Conservation (phyloP, 2,329 filamentous ascomycete genomes). For the Hortaea sp. region DNA sequence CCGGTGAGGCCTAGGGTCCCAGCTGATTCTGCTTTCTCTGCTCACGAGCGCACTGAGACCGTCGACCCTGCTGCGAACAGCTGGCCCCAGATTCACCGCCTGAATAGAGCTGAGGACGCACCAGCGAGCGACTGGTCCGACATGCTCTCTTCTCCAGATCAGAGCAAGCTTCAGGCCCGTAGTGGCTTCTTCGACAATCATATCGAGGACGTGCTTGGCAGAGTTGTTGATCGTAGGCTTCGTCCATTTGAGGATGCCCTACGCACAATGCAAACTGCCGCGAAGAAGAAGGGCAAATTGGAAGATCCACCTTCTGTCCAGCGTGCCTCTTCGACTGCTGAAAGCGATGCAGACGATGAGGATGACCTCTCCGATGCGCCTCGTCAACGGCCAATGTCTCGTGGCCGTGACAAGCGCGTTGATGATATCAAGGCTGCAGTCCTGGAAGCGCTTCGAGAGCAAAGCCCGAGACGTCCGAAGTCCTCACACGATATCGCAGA, state of each 20-base stretch:
- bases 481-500: constrained; percentile 25
- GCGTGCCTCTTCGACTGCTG: constrained; percentile 40
- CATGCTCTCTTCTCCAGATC: constrained; percentile 70
- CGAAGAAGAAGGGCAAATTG: constrained; percentile 53
- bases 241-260: constrained; percentile 74
- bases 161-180: constrained; percentile 69
- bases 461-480: constrained; percentile 14
- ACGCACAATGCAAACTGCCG: constrained; percentile 52
- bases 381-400: constrained; percentile 62
- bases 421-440: constrained; percentile 60
- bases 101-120: constrained; percentile 53
- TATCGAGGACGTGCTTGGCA: constrained; percentile 76
- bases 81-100: constrained; percentile 42
- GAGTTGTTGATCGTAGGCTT: constrained; percentile 64
- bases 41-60: constrained; percentile 23
- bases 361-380: constrained; percentile 53
- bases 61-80: constrained; percentile 34
- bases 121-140: constrained; percentile 88
- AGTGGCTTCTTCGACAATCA: constrained; percentile 85
- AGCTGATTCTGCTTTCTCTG: constrained; percentile 24
- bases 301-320: constrained; percentile 33
- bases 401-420: constrained; percentile 64
- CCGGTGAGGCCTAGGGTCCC: constrained; percentile 29
- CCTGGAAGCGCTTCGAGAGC: constrained; percentile 51
- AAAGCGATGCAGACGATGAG: constrained; percentile 92